Base-by-base conservation (phyloP, 1,284 basidiomycete genomes). In the Cutaneotrichosporon arboriforme region DNA sequence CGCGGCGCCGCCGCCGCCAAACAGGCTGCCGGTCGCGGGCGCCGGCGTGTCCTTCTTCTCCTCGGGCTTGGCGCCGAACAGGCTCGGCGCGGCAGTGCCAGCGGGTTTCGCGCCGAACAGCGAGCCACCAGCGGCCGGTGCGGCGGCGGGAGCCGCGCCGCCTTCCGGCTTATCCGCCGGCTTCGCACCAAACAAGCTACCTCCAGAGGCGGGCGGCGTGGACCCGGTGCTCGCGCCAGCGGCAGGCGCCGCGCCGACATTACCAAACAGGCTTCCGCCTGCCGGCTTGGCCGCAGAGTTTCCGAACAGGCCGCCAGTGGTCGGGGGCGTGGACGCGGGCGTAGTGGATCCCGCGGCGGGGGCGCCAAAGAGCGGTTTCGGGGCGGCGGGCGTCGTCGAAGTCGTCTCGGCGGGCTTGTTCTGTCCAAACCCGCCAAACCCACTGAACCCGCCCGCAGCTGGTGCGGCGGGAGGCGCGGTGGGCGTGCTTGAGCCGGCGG, bases 281-380 rank as follows among this genome's bases (percentile, higher is more conserved):
- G 51, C 44, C 17, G 49, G 49, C 45, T 43, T 43, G 9, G 42
- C 43, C 3, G 43, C 8, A 4, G 40, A 22, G 22, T 47, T 13
- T 20, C 67, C 70, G 51, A 71, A 72, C 18, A 69, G 47, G 4
- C 62, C 52, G 4, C 53, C 43, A 12, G 45, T 44, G 4, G 62
- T 46, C 15, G 66, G 65, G 18, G 72, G 68, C 1, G 70, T 54
- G 36, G 65, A 62, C 10, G 69, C 60, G 4, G 68, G 59, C 4
- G 68, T 66, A 8, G 69, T 70, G 2, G 65, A 63, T 21, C 59
- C 41, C 1, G 59, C 54, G 5, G 65, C 64, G 44, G 67, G 63
- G 4, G 65, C 64, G 7, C 67, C 68, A 36, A 72, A 72, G 9
- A 58, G 45, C 4, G 70, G 62, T 57, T 73, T 71, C 3, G 26